phyloP scores from a whole-genome alignment of 1,284 basidiomycete species.

The Amylostereum chailletii region DNA sequence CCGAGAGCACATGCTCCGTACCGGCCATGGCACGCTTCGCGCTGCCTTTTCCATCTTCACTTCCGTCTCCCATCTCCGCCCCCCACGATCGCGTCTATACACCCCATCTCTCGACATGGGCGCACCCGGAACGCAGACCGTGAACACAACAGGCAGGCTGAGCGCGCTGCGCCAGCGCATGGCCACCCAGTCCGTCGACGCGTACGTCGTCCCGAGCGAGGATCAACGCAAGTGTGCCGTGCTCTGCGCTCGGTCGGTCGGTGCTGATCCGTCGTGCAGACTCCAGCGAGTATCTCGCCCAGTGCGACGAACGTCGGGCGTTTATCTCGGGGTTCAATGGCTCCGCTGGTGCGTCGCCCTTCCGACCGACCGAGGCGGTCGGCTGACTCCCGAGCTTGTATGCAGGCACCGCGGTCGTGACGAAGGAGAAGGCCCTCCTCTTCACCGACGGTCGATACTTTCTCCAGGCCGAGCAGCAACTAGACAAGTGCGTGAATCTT shows the following conservation, averaged over 20 bases:
- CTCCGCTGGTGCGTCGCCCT: constrained; percentile 61
- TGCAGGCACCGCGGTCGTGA: constrained; percentile 75
- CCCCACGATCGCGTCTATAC: neutral
- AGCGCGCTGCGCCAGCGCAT: constrained; percentile 58
- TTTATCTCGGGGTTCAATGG: constrained; percentile 92
- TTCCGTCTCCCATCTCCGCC: constrained; percentile 2
- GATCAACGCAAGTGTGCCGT: constrained; percentile 65
- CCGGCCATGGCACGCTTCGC: neutral
- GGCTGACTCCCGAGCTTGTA: neutral
- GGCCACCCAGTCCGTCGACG: constrained; percentile 53
- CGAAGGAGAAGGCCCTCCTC: constrained; percentile 61
- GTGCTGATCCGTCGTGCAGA: constrained; percentile 39
- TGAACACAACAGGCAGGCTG: constrained; percentile 57
- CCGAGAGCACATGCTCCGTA: constrained; percentile 8
- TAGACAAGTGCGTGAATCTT: constrained; percentile 55
- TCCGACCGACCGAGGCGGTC: neutral
- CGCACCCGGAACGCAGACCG: constrained; percentile 33
- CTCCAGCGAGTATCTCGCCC: constrained; percentile 84
- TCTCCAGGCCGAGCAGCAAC: constrained; percentile 84
- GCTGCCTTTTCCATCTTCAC: constrained; percentile 3
- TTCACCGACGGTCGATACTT: constrained; percentile 96
- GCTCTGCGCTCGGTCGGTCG: neutral
- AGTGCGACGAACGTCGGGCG: constrained; percentile 76
- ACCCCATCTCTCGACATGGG: constrained; percentile 18
- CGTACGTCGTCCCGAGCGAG: constrained; percentile 77